phyloP scores from a whole-genome alignment of 2,329 filamentous ascomycete genomes.

The Verticillium alfalfae region DNA sequence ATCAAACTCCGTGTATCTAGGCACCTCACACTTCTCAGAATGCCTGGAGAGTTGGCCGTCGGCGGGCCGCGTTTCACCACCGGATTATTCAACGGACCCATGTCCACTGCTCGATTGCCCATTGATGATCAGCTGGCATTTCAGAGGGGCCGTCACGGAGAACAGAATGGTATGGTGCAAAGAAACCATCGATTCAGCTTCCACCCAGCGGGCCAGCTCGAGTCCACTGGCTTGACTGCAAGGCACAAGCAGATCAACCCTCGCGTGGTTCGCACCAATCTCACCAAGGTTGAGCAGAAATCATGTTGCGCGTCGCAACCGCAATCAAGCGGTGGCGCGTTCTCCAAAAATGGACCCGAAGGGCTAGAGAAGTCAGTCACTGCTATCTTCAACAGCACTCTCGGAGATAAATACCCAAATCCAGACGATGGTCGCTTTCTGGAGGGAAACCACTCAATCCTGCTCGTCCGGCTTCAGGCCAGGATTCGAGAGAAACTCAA shows the following conservation, averaged over 20 bases:
- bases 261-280: constrained; percentile 27
- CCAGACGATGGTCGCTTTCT: constrained; percentile 17
- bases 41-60: constrained; percentile 34
- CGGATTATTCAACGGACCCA: constrained; percentile 30
- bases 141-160: constrained; percentile 13
- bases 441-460: constrained; percentile 17
- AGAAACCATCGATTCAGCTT: constrained; percentile 36
- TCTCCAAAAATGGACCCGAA: background rate
- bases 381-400: constrained; percentile 12
- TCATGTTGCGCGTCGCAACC: constrained; percentile 14
- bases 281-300: constrained; percentile 27
- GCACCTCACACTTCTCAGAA: constrained; percentile 22
- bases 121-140: constrained; percentile 13
- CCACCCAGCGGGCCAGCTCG: constrained; percentile 26
- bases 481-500: constrained; percentile 18
- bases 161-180: constrained; percentile 29
- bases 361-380: constrained; percentile 14
- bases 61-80: constrained; percentile 33
- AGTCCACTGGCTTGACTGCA: constrained; percentile 27
- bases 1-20: no score
- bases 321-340: constrained; percentile 1
- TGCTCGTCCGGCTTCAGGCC: constrained; percentile 17
- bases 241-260: constrained; percentile 31
- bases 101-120: constrained; percentile 9
- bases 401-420: constrained; percentile 4